These are phyloP conservation scores for Nothophytophthora sp. DNA, from an alignment of 352 stramenopile genomes.

Conservation along the genomic window DNA sequence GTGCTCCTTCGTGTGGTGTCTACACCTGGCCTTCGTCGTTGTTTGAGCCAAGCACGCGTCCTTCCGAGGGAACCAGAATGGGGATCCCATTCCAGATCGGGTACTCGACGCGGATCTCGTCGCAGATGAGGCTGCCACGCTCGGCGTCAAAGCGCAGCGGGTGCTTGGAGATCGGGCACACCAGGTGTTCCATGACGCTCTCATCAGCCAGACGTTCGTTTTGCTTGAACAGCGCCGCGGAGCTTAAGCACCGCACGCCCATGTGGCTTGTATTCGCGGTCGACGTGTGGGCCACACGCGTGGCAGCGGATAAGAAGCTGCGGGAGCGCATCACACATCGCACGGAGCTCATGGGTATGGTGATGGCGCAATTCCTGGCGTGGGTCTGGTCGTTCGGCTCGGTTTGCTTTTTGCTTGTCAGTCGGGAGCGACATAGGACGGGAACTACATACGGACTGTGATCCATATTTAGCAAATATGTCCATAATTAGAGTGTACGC, in stretches of 20 bases:
- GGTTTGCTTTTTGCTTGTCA: conserved; percentile 1
- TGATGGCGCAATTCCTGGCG: no score
- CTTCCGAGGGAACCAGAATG: conserved; percentile 74
- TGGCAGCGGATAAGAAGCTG: not conserved
- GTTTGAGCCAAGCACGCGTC: conserved; percentile 60
- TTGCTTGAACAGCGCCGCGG: conserved; percentile 15
- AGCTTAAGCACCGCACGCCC: conserved; percentile 3
- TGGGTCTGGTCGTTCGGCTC: no score
- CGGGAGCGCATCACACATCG: conserved; percentile 8
- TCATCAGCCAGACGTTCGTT: conserved; percentile 49
- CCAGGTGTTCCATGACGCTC: conserved; percentile 74
- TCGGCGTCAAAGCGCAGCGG: conserved; percentile 69
- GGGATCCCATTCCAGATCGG: conserved; percentile 77
- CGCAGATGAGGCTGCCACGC: conserved; percentile 69
- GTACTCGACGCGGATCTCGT: conserved; percentile 85
- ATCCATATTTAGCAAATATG: no score
- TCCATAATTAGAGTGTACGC: no score
- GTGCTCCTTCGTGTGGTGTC: not conserved
- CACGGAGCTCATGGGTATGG: conserved; percentile 23
- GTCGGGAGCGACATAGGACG: no score
- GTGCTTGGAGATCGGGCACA: conserved; percentile 87
- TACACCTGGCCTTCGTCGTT: conserved; percentile 18
- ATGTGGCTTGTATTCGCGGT: not conserved
- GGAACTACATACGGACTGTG: no score
- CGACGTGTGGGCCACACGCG: conserved; percentile 4